Evolutionary conservation across 2,329 filamentous ascomycete species (phyloP).

Genomic region (Alternaria gaisen): DNA sequence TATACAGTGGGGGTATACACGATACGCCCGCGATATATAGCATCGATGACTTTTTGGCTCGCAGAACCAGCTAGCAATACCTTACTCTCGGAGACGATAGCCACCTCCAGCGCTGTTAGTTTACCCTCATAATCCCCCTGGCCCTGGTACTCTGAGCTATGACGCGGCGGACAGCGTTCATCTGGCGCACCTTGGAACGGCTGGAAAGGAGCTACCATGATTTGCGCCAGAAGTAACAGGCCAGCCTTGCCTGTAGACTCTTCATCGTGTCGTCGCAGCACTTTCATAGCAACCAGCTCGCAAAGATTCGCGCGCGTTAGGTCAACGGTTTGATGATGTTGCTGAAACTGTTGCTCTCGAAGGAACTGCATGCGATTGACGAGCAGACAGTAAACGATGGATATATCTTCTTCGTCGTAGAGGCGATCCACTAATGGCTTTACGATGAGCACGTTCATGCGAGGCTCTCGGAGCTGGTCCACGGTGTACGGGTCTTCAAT

Average conservation of each 20-base stretch:
- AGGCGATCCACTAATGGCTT: conserved; percentile 84
- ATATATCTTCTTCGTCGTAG: conserved; percentile 81
- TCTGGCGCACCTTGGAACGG: conserved; percentile 84
- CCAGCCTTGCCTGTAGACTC: conserved; percentile 75
- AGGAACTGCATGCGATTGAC: conserved; percentile 84
- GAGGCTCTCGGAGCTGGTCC: conserved; percentile 80
- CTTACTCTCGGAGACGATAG: conserved; percentile 84
- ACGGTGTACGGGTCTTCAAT: conserved; percentile 72
- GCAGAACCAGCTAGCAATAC: conserved; percentile 78
- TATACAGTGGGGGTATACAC: conserved; percentile 84
- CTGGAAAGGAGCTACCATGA: conserved; percentile 83
- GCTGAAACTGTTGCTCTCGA: conserved; percentile 76
- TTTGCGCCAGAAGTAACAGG: conserved; percentile 76
- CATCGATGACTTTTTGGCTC: conserved; percentile 82
- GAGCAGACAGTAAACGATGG: conserved; percentile 83
- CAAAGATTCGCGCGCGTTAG: conserved; percentile 80
- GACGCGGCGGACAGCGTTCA: conserved; percentile 67
- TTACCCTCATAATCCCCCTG: conserved; percentile 64
- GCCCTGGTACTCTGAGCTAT: conserved; percentile 57
- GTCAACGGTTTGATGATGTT: conserved; percentile 82
- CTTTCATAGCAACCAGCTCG: conserved; percentile 79
- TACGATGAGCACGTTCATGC: conserved; percentile 82
- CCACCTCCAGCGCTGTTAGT: conserved; percentile 81
- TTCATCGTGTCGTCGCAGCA: conserved; percentile 80
- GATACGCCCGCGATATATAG: conserved; percentile 81